phyloP scores from a whole-genome alignment of 1,284 basidiomycete genomes.

The Ganoderma leucocontextum region DNA sequence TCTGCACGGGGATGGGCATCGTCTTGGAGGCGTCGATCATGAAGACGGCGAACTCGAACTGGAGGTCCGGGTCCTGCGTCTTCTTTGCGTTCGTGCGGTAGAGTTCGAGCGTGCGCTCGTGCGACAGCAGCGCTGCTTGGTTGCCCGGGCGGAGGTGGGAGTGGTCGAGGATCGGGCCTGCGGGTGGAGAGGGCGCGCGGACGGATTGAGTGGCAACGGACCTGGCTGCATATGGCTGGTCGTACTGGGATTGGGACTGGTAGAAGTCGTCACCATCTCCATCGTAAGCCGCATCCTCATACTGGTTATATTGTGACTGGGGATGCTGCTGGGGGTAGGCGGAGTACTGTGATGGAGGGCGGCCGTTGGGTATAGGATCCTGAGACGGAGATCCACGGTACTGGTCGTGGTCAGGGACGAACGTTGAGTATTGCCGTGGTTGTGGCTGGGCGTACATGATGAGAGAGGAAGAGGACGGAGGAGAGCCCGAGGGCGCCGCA shows the following conservation, averaged over 20 bases:
- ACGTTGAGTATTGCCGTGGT: constrained; percentile 48
- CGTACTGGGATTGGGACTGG: constrained; percentile 41
- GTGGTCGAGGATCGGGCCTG: constrained; percentile 84
- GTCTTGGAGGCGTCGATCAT: constrained; percentile 97
- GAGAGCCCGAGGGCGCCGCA: constrained; percentile 1
- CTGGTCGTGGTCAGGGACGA: constrained; percentile 42
- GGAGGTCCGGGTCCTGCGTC: constrained; percentile 96
- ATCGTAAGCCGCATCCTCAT: constrained; percentile 45
- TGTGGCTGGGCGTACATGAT: constrained; percentile 45
- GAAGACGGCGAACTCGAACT: constrained; percentile 98
- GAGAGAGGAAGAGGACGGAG: constrained; percentile 4
- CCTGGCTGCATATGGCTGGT: constrained; percentile 38
- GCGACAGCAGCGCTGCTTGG: constrained; percentile 90
- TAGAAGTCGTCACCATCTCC: constrained; percentile 51
- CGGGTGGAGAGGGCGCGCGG: constrained; percentile 61
- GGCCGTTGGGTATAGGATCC: constrained; percentile 30
- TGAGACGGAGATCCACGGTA: constrained; percentile 30
- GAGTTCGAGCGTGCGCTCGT: constrained; percentile 95
- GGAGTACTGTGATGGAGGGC: constrained; percentile 37
- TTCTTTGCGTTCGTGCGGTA: constrained; percentile 99
- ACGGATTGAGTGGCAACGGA: constrained; percentile 49
- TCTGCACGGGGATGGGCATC: constrained; percentile 75
- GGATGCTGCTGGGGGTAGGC: constrained; percentile 35
- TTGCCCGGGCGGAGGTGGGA: constrained; percentile 95
- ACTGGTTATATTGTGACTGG: constrained; percentile 37